Conservation (phyloP, 225 moss, liverwort and hornwort species). For the Polytrichum formosum region DNA sequence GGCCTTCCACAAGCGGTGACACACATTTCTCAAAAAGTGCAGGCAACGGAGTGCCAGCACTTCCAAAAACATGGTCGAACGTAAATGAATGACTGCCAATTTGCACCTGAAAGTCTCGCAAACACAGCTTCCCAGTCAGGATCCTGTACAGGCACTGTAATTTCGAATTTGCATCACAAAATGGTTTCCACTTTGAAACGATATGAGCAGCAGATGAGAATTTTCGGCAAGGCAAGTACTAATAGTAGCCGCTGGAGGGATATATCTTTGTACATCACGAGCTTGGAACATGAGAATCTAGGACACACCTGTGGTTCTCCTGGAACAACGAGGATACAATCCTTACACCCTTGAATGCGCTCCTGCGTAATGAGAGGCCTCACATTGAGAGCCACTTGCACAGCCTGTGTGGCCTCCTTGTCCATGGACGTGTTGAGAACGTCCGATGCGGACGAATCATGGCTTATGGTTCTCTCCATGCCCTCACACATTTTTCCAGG, state of each 20-base stretch:
- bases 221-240: neutral
- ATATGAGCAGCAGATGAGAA: neutral
- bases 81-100: conserved; percentile 93
- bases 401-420: conserved; percentile 63
- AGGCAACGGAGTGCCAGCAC: conserved; percentile 61
- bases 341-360: conserved; percentile 68
- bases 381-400: conserved; percentile 67
- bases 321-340: conserved; percentile 59
- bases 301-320: conserved; percentile 57
- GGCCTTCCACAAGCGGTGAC: conserved; percentile 83
- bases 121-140: too few relatives aligned
- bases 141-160: too few relatives aligned
- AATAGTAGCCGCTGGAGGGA: neutral
- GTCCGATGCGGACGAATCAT: conserved; percentile 38
- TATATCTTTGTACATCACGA: neutral
- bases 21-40: conserved; percentile 78
- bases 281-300: neutral
- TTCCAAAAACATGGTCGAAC: conserved; percentile 91
- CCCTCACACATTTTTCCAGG: conserved; percentile 34
- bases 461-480: conserved; percentile 35
- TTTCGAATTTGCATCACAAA: too few relatives aligned
- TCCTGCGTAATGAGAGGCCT: conserved; percentile 59
- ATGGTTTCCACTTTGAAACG: neutral
- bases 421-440: conserved; percentile 40
- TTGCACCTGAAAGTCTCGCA: conserved; percentile 63